These are phyloP conservation scores for Ensete ventricosum DNA, from an alignment of 176 grass and related monocot species.

Conservation along the genomic window DNA sequence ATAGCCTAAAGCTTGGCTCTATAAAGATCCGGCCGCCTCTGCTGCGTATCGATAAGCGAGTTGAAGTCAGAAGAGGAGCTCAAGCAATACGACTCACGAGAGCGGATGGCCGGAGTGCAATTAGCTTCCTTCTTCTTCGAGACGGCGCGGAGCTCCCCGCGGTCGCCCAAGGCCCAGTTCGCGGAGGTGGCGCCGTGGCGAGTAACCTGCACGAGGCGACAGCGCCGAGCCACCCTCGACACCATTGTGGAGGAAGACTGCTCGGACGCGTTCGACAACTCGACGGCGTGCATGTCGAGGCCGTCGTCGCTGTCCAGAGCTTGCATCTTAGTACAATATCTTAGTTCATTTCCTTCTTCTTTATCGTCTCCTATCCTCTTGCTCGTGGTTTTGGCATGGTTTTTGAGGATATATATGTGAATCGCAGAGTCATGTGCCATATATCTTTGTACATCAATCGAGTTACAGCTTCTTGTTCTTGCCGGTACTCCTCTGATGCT, in stretches of 20 bases:
- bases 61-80: background rate
- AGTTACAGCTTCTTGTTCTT: too few relatives aligned
- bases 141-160: background rate
- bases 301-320: background rate
- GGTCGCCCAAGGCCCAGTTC: background rate
- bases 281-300: background rate
- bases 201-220: background rate
- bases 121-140: conserved; percentile 25
- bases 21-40: too few relatives aligned
- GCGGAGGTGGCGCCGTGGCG: conserved; percentile 1
- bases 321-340: background rate
- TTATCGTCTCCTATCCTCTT: background rate
- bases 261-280: background rate
- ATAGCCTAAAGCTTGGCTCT: too few relatives aligned
- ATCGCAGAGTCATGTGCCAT: background rate
- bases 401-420: background rate
- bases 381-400: background rate
- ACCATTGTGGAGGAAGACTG: background rate
- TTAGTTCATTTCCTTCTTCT: background rate
- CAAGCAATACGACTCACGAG: background rate
- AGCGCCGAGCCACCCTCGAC: background rate
- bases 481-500: too few relatives aligned
- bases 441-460: background rate
- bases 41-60: background rate
- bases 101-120: conserved; percentile 25